Base-by-base conservation (phyloP, 441 rosid genomes). In the Adansonia madagascariensis region DNA sequence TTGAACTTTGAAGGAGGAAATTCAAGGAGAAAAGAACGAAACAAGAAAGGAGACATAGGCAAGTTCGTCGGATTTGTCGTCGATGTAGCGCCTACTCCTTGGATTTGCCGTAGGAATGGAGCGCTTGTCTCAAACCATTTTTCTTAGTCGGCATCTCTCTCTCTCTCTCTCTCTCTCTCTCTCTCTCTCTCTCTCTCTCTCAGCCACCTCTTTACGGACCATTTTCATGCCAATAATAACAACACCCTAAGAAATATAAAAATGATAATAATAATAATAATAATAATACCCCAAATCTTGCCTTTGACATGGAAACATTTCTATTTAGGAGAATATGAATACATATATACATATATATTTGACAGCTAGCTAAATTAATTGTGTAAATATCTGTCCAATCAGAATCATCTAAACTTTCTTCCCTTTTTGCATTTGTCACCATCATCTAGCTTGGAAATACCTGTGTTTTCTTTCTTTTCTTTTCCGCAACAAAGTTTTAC, bases 81-180 rank as follows among this genome's bases (percentile, higher is more conserved):
- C 82, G 89, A 60, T 89, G 80, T 87, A 86, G 86, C 86, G 87
- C 88, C 89, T 71, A 44, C 22, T 61, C 86, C 82, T 87, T 89
- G 91, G 79, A 88, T 84, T 86, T 88, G 88, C 82, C 88, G 71
- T 55, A 74, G 85, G 85, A 81, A 66, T 39, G 63, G 61, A 77
- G 86, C 64, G 85, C 62, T 88, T 84, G 86, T 88, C 57, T 66
- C 49, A n/a, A 39, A 59, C 49, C 59, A 11, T 18, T 73, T 20
- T 10, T 47, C 73, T 53, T 56, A 61, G 82, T 56, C 82, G 85
- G 86, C 85, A 78, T 55, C 65, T 44, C 78, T 15, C 17, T 8
- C 18, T 8, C 15, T 22, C 3, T 44, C 78, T 15, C 17, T 8
- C 66, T 14, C 55, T 71, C 55, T 53, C 74, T 55, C 65, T 44